Evolutionary conservation across 1,139 yeast species (phyloP).

Genomic region (Yarrowia galli): DNA sequence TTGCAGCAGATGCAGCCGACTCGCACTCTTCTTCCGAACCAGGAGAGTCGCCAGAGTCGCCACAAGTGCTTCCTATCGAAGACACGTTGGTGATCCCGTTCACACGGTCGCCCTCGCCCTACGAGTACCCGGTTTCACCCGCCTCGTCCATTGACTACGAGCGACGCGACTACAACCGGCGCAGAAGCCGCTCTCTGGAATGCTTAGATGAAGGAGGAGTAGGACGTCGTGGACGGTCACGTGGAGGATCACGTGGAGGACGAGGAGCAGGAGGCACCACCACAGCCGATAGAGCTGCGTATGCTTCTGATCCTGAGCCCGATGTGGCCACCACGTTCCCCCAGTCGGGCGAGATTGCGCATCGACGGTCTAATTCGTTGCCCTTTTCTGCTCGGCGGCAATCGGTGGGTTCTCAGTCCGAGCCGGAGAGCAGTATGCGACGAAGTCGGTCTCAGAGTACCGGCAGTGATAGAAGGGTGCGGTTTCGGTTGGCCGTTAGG

Average conservation of each 20-base stretch:
- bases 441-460: constrained; percentile 22
- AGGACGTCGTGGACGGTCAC: not conserved
- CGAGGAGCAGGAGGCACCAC: no score
- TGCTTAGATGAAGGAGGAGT: constrained; percentile 18
- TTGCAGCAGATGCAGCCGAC: constrained; percentile 21
- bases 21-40: constrained; percentile 11
- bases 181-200: constrained; percentile 14
- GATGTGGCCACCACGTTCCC: constrained; percentile 6
- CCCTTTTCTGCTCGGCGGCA: constrained; percentile 20
- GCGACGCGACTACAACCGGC: constrained; percentile 20
- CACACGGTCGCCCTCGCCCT: constrained; percentile 25
- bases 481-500: constrained; percentile 23
- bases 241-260: not conserved
- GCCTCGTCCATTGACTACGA: constrained; percentile 17
- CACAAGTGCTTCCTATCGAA: constrained; percentile 12
- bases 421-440: constrained; percentile 33
- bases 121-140: constrained; percentile 22
- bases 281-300: not conserved
- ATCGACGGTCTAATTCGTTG: constrained; percentile 16
- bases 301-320: constrained; percentile 27
- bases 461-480: constrained; percentile 25
- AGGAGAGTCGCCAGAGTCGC: constrained; percentile 21
- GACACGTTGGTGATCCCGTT: constrained; percentile 27
- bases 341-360: constrained; percentile 5
- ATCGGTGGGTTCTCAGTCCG: constrained; percentile 23